Evolutionary conservation across 2,329 filamentous ascomycete species (phyloP), one percentile per base, ranked within the genome.

Genomic region (Cercospora canescens): DNA sequence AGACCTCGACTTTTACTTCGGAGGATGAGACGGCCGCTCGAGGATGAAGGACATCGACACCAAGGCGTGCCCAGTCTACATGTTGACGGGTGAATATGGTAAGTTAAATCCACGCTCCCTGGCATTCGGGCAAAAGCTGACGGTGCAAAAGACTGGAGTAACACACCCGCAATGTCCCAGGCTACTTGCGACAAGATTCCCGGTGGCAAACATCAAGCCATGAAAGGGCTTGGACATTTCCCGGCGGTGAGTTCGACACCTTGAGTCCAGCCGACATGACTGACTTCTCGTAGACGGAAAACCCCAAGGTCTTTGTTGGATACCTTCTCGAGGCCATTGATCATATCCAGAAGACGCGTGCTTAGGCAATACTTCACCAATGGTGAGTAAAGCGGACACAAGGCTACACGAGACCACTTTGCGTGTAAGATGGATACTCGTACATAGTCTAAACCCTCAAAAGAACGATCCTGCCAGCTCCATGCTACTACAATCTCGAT

Each of bases 1-100:
- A 26, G 82, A 84, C 65, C 73, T 84, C 16, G 81, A 84, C 71
- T 84, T 84, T 72, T 84, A 83, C 76, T 84, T 84, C 60, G 81
- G 81, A 6, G 82, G 82, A 55, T 85, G 79, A 75, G 83, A 85
- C 69, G 82, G 81, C 9, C 79, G 83, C 28, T 73, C 77, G 12
- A 79, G 81, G 62, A 70, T 71, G 67, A 63, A 65, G 18, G 62
- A 73, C 7, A 84, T 85, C 71, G 79, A 85, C 67, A 82, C 80
- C 3, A 80, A 82, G 67, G 79, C 76, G 64, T 85, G 83, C 63
- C 82, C 82, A 2, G 81, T 84, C 1, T 84, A 80, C 73, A 84
- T 84, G 80, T 75, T 85, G 34, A 84, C 82, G 0, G 82, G 82
- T 59, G 80, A 85, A 76, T 77, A 86, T 68, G 45, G 45, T 52